Percentiles rank a stretch among this genome's conserved stretches.
phyloP scores from a whole-genome alignment of 345 rosid species.

The Eutrema yunnanense region DNA sequence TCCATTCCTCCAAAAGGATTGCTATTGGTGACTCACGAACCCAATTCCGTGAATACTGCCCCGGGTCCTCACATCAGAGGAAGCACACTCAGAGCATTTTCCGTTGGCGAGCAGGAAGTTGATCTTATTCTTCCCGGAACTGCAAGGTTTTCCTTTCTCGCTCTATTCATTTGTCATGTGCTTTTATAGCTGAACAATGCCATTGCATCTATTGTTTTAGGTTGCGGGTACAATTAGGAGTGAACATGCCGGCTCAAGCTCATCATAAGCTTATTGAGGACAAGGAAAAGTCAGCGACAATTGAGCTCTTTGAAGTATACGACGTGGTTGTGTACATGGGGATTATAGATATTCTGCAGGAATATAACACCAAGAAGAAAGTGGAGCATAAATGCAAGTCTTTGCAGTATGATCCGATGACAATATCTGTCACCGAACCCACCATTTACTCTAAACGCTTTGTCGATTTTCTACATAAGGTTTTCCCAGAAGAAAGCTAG shows the following conservation, averaged over 20 bases:
- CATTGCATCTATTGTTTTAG: slow-evolving; percentile 23
- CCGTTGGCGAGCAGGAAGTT: slow-evolving; percentile 76
- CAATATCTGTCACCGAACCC: slow-evolving; percentile 68
- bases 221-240: slow-evolving; percentile 87
- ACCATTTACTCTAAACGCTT: slow-evolving; percentile 63
- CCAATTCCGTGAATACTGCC: slow-evolving; percentile 50
- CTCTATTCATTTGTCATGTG: neutral
- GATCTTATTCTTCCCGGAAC: slow-evolving; percentile 84
- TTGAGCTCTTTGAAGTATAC: slow-evolving; percentile 76
- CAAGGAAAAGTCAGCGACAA: slow-evolving; percentile 44
- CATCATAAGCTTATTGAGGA: slow-evolving; percentile 48
- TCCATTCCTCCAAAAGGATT: slow-evolving; percentile 62
- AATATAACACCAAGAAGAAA: slow-evolving; percentile 72
- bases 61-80: slow-evolving; percentile 93
- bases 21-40: slow-evolving; percentile 71
- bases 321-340: slow-evolving; percentile 96
- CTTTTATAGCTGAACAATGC: neutral
- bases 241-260: slow-evolving; percentile 96
- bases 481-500: slow-evolving; percentile 46
- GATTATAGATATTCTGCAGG: slow-evolving; percentile 79
- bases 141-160: slow-evolving; percentile 40
- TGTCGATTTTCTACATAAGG: slow-evolving; percentile 60
- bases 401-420: slow-evolving; percentile 48
- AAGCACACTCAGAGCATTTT: slow-evolving; percentile 58
- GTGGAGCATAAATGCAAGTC: slow-evolving; percentile 72